phyloP scores from a whole-genome alignment of 805 yeast species.

The Sugiyamaella valdiviana region DNA sequence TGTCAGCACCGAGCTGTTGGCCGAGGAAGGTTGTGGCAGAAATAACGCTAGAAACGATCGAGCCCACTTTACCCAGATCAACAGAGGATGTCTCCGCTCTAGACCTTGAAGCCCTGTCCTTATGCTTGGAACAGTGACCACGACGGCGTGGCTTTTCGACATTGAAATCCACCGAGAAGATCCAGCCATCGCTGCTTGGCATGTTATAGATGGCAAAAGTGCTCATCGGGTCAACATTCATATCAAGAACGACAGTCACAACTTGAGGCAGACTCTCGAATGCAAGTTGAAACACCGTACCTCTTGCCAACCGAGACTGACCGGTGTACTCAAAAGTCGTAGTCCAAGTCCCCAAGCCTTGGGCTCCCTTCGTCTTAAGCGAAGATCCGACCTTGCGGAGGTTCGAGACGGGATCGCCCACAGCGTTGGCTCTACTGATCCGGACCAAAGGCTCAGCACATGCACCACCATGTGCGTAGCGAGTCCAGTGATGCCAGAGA shows the following conservation, averaged over 20 bases:
- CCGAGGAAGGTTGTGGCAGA: not conserved
- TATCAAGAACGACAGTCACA: not conserved
- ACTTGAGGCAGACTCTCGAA: not conserved
- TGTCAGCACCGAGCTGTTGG: not conserved
- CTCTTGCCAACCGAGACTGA: conserved; percentile 11
- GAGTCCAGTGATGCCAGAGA: not conserved
- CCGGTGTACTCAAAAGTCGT: conserved; percentile 12
- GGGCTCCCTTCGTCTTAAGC: not conserved
- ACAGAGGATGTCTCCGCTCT: too few relatives aligned
- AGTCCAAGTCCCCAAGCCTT: not conserved
- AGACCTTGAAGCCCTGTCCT: too few relatives aligned
- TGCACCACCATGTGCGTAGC: not conserved
- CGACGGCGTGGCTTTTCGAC: too few relatives aligned
- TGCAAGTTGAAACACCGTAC: conserved; percentile 1
- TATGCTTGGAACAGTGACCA: too few relatives aligned
- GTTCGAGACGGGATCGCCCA: not conserved
- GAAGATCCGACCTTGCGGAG: not conserved
- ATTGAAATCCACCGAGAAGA: not conserved
- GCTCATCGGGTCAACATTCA: not conserved
- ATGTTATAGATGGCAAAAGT: not conserved
- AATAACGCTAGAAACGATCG: not conserved
- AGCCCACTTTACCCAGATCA: too few relatives aligned
- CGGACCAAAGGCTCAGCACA: not conserved
- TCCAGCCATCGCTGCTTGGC: not conserved
- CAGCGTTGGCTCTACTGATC: not conserved